Percentiles rank a stretch among this genome's conserved stretches.
Evolutionary conservation across 768 basidiomycete species (phyloP).

Genomic region (Termitomyces sp.): DNA sequence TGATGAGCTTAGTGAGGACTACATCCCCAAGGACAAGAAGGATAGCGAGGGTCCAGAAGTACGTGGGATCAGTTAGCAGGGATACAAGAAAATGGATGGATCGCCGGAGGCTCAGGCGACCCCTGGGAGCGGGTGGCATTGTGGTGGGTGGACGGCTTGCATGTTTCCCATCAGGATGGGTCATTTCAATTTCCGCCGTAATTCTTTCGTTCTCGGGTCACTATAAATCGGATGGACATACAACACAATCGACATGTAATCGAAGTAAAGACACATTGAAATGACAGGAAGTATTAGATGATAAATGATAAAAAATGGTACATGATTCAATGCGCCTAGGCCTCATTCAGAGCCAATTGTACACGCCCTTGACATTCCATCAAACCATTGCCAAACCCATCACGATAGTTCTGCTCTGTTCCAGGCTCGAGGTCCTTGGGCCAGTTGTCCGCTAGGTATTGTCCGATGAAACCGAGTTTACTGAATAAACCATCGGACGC

Average conservation of each 20-base stretch:
- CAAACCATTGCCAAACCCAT: constrained; percentile 44
- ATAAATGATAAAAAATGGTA: background rate
- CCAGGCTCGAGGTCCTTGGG: constrained; percentile 26
- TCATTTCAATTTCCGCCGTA: constrained; percentile 2
- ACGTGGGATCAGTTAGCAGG: constrained; percentile 46
- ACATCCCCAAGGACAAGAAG: constrained; percentile 72
- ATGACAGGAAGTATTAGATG: background rate
- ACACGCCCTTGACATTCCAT: constrained; percentile 10
- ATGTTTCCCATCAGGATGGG: background rate
- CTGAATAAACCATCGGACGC: constrained; percentile 35
- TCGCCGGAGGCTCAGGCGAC: constrained; percentile 1
- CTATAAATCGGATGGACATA: background rate
- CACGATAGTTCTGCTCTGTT: constrained; percentile 36
- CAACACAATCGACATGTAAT: too few relatives aligned
- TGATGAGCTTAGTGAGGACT: constrained; percentile 72
- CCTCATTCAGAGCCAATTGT: background rate
- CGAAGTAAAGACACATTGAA: background rate
- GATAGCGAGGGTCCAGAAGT: constrained; percentile 63
- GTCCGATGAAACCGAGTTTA: constrained; percentile 54
- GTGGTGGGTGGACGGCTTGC: background rate
- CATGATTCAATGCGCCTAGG: background rate
- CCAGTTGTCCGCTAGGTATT: constrained; percentile 51
- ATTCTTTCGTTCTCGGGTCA: background rate
- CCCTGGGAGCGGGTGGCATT: constrained; percentile 8
- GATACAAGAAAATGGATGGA: constrained; percentile 17